Base-by-base conservation (phyloP, 2,329 filamentous ascomycete species). In the Apiospora pterosperma region DNA sequence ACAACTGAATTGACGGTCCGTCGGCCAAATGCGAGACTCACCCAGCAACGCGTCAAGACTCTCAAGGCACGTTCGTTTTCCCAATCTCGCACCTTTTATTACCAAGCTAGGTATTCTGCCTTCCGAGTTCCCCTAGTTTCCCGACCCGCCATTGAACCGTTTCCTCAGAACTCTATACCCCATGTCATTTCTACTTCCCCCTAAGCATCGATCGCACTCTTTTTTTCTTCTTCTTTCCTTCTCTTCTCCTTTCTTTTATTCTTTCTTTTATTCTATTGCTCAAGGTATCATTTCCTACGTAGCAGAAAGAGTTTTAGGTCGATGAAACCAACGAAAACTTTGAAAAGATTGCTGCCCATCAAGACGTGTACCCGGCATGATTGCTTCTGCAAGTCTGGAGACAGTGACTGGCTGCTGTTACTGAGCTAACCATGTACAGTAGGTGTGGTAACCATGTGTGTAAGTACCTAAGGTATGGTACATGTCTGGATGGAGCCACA, bases 81-180 rank as follows among this genome's bases (percentile, higher is more conserved):
- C 48, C 48, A 55, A 55, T 55, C 48, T 55, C 48, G 48, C 48
- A 55, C 48, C 48, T 55, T 34, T 55, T 19, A 55, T 55, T 55
- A 34, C 48, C 48, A 12, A 60, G 36, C 58, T 60, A 60, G 58
- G 21, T 21, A 60, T 60, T 67, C 39, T 60, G 60, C 63, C 65
- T 73, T 71, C 71, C 71, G 70, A 66, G 70, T 72, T 72, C 71
- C 71, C 71, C 71, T 73, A 73, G 70, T 67, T 59, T 65, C 65
- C 67, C 64, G 69, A 71, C 69, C 69, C 69, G 70, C 70, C 44
- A 44, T 52, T 28, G 61, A 63, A 58, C 61, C 31, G 21, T 62
- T 36, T 34, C n/a, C n/a, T 31, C 11, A 34, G 41, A 48, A 44
- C 38, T 62, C 48, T 62, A 41, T 62, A 44, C 41, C 58, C 58